Percentiles rank a stretch among this genome's conserved stretches.
Evolutionary conservation across 2,329 filamentous ascomycete species (phyloP).

Genomic region (Nigrospora osmanthi): DNA sequence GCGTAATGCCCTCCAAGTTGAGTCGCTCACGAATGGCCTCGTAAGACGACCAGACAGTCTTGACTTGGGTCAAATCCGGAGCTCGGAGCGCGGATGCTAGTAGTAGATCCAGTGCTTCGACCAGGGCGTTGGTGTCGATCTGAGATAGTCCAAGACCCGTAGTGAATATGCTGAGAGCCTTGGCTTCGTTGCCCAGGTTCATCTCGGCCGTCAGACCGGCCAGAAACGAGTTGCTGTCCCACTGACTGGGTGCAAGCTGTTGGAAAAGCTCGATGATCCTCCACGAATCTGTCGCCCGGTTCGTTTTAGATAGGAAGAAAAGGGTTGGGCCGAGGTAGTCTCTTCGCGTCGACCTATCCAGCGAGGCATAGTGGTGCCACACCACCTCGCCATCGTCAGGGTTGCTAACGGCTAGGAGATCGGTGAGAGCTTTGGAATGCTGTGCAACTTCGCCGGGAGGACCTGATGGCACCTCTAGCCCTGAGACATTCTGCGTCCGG

Average conservation of each 20-base stretch:
- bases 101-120: conserved; percentile 34
- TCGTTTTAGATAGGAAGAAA: conserved; percentile 33
- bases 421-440: conserved; percentile 10
- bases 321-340: conserved; percentile 25
- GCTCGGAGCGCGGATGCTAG: conserved; percentile 29
- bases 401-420: conserved; percentile 9
- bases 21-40: conserved; percentile 14
- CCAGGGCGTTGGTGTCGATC: conserved; percentile 18
- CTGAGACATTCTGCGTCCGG: no score
- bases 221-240: conserved; percentile 31
- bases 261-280: conserved; percentile 37
- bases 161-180: conserved; percentile 32
- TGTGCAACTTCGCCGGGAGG: not conserved
- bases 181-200: conserved; percentile 25
- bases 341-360: conserved; percentile 22
- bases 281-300: conserved; percentile 32
- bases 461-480: no score
- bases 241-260: conserved; percentile 24
- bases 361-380: conserved; percentile 33
- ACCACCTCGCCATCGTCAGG: conserved; percentile 23
- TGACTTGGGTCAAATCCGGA: conserved; percentile 8
- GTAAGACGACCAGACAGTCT: conserved; percentile 15
- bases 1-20: conserved; percentile 17
- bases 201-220: conserved; percentile 34
- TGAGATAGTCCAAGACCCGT: conserved; percentile 20